Conservation (phyloP, 768 basidiomycete genomes). For the Boletus tylopilopsis region DNA sequence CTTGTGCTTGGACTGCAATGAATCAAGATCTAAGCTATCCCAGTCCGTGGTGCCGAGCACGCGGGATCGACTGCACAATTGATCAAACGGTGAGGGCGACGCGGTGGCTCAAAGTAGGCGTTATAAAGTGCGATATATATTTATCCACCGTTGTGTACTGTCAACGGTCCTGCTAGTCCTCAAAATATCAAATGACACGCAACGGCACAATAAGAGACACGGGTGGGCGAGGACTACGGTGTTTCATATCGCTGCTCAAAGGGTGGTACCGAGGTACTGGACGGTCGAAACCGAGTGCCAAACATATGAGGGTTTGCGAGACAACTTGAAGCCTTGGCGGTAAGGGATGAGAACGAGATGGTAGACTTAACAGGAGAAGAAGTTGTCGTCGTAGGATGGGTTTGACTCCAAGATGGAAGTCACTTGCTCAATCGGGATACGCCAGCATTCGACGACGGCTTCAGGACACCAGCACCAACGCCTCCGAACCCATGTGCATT, state of each 20-base stretch:
- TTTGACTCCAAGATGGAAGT: slow-evolving; percentile 19
- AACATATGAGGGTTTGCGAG: neutral
- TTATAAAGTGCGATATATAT: too few relatives aligned
- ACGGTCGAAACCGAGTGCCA: neutral
- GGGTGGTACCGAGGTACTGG: neutral
- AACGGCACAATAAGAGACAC: too few relatives aligned
- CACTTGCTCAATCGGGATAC: slow-evolving; percentile 5
- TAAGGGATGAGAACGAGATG: neutral
- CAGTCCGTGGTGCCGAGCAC: too few relatives aligned
- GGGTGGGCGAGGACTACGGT: slow-evolving; percentile 3
- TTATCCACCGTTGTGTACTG: too few relatives aligned
- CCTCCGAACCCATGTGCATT: slow-evolving; percentile 4
- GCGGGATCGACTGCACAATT: too few relatives aligned
- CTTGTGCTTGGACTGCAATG: too few relatives aligned
- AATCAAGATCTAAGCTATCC: too few relatives aligned
- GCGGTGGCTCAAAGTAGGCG: too few relatives aligned
- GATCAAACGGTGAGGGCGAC: too few relatives aligned
- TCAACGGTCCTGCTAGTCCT: too few relatives aligned
- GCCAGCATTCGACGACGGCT: slow-evolving; percentile 7
- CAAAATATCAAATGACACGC: too few relatives aligned
- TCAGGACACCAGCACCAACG: neutral
- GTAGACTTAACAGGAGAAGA: neutral
- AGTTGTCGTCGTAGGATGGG: slow-evolving; percentile 1
- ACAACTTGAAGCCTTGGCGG: neutral
- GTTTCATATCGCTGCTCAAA: neutral